Base-by-base conservation (phyloP, 345 rosid species). In the Nasturtium officinale region DNA sequence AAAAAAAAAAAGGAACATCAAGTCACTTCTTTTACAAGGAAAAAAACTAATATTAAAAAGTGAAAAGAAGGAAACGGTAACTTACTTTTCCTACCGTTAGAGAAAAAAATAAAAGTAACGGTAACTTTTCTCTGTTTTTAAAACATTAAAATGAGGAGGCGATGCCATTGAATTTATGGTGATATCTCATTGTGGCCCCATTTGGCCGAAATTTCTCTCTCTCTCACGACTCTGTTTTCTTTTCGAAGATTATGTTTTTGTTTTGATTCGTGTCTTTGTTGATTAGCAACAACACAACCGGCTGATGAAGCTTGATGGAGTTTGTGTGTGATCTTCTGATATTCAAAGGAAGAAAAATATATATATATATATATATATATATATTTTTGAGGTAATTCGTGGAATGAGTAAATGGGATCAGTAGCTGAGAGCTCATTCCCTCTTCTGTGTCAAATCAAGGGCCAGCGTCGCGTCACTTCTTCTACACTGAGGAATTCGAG, bases 381-480 rank as follows among this genome's bases (percentile, higher is more conserved):
- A n/a, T n/a, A n/a, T n/a, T n/a, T n/a, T n/a, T n/a, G 45, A 15
- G 9, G 11, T 2, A 7, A 5, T n/a, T 35, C 38, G n/a, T n/a
- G n/a, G n/a, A 75, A 62, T 37, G 28, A 12, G 7, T 37, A 28
- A 54, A 90, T 90, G 98, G 87, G 87, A 55, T 90, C 88, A 38
- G 69, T 89, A 21, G 81, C 76, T 7, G 73, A 77, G 32, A 77
- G 80, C 56, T 74, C 84, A 66, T 59, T 81, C 20, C 89, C 94
- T 25, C 47, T 80, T 46, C 62, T 82, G 40, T 65, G 80, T 69
- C 70, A 47, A 50, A 48, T 76, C 45, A 77, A 71, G 70, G 77
- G 17, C 43, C 73, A 76, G 23, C 68, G 51, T 67, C 83, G 78
- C 33, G 70, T 80, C 64, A 62, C 71, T 73, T 80, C 79, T 1